Conservation (phyloP, 306 rosid species). For the Cicer chorassanicum region DNA sequence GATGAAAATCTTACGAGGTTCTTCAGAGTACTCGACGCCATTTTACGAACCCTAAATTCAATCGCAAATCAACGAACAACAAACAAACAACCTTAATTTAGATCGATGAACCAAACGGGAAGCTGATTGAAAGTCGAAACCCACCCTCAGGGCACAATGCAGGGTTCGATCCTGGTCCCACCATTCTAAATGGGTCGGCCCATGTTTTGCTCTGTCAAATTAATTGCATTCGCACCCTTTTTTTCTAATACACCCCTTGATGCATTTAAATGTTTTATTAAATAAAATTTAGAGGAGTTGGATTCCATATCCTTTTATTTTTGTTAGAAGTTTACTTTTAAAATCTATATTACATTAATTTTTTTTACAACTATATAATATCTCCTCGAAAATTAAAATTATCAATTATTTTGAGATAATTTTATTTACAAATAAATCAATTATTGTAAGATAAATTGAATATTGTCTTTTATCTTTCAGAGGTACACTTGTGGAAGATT, state of each 20-base stretch:
- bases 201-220: constrained; percentile 17
- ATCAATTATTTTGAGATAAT: too few relatives aligned
- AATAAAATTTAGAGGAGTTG: too few relatives aligned
- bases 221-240: too few relatives aligned
- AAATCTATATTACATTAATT: not conserved
- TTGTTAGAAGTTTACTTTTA: not conserved
- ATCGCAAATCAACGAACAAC: constrained; percentile 15
- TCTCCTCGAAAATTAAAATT: too few relatives aligned
- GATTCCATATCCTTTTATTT: too few relatives aligned
- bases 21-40: constrained; percentile 83
- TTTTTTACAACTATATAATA: too few relatives aligned
- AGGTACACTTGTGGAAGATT: not conserved
- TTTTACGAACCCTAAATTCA: constrained; percentile 39
- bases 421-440: too few relatives aligned
- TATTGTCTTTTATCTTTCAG: too few relatives aligned
- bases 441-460: too few relatives aligned
- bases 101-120: constrained; percentile 34
- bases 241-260: not conserved
- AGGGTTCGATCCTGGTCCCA: not conserved
- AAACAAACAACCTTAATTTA: not conserved
- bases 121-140: constrained; percentile 11
- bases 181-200: constrained; percentile 4
- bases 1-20: constrained; percentile 60
- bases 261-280: too few relatives aligned
- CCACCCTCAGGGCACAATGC: not conserved